Evolutionary conservation across 1,284 basidiomycete genomes (phyloP), one percentile per base, ranked within the genome.

Genomic region (Caloboletus firmus): DNA sequence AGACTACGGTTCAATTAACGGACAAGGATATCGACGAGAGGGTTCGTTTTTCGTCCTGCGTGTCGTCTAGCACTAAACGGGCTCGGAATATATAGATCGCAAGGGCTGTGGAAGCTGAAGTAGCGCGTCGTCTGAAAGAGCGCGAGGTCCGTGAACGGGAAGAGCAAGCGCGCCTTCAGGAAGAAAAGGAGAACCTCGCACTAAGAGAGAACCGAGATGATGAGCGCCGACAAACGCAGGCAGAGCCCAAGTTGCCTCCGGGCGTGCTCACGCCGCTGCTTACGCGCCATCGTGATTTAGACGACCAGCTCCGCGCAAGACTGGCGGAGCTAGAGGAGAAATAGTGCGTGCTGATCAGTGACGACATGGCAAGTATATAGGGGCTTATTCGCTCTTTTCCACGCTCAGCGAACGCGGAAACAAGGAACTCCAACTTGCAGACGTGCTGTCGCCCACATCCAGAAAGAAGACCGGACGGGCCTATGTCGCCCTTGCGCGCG

Each of bases 381-480:
- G 58, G 49, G 51, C 48, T 63, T 49, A 58, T 55, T 31, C 18
- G 3, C 1, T 31, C 17, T 26, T 41, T 32, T 35, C 18, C 22
- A 20, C 30, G 3, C 15, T 48, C 64, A 86, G 84, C 58, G 83
- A 86, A 62, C 77, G 78, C 58, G 79, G 79, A 9, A 80, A 76
- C 62, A 80, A 80, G 63, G 85, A 87, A 53, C 67, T 75, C 10
- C 78, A 82, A 48, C 74, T 84, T 17, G 80, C 81, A 12, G 80
- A 81, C 60, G 79, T 79, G 5, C 70, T 89, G 50, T 87, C 87
- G 5, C 87, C 88, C 4, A 74, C 80, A 24, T 86, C 86, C 9
- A 81, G 80, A 67, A 90, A 89, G 78, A 87, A 86, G 73, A 85
- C 83, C 0, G 87, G 88, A 12, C 75, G 85, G 22, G 86, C 87